phyloP scores from a whole-genome alignment of 2,329 filamentous ascomycete genomes.

The Cordyceps cateniannulata region DNA sequence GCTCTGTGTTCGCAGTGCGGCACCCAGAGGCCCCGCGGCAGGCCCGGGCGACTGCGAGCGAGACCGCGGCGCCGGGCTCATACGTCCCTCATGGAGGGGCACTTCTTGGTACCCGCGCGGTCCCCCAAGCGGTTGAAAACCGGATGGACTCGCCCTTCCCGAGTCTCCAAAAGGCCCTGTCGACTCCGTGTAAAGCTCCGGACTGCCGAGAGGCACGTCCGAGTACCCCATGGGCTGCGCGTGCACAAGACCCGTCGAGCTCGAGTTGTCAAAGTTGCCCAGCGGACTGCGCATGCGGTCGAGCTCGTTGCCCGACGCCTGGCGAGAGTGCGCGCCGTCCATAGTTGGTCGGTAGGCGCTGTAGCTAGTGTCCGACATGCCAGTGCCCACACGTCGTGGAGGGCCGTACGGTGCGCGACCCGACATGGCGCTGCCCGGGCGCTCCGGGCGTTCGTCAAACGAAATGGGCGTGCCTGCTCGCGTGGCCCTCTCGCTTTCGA shows the following conservation, averaged over 20 bases:
- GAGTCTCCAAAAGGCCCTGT: too few relatives aligned
- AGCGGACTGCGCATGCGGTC: constrained; percentile 38
- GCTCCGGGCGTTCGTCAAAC: constrained; percentile 42
- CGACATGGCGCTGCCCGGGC: constrained; percentile 43
- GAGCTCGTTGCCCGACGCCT: constrained; percentile 14
- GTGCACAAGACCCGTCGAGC: constrained; percentile 44
- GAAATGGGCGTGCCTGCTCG: constrained; percentile 57
- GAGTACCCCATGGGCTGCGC: constrained; percentile 35
- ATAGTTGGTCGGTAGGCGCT: constrained; percentile 20
- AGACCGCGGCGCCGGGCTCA: constrained; percentile 3
- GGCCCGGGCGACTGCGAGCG: constrained; percentile 8
- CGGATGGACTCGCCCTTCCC: not conserved
- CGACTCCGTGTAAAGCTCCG: not conserved
- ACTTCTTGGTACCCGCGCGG: not conserved
- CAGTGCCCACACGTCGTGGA: constrained; percentile 2
- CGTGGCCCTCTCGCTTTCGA: constrained; percentile 40
- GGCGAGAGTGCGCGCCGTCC: not conserved
- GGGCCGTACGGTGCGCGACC: constrained; percentile 29
- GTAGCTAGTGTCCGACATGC: constrained; percentile 24
- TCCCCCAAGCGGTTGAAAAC: not conserved
- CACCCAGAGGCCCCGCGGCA: constrained; percentile 19
- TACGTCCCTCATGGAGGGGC: not conserved
- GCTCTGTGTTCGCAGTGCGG: constrained; percentile 5
- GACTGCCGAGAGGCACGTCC: constrained; percentile 17
- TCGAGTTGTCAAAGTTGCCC: constrained; percentile 47